Evolutionary conservation across 1,284 basidiomycete genomes (phyloP), one percentile per base, ranked within the genome.

Genomic region (Cystobasidium pallidum): DNA sequence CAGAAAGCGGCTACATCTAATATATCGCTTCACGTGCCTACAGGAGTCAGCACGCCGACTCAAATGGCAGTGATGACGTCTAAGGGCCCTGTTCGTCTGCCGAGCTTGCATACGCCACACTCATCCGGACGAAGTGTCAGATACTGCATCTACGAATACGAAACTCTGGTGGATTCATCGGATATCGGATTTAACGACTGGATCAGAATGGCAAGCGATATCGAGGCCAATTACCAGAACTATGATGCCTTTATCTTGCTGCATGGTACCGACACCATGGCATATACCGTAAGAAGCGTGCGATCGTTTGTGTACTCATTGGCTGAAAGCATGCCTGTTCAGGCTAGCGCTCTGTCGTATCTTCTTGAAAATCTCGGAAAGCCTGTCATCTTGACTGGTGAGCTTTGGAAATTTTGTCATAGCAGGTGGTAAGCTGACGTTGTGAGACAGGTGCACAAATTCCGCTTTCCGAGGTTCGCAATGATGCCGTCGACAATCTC

Each of bases 231-330:
- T 79, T 94, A 94, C 77, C 78, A 82, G 57, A 80, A 84, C 21
- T 96, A 92, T 78, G 93, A 96, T 78, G 91, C 90, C 0, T 96
- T 96, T 78, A 88, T 96, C 30, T 84, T 96, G 36, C 83, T 96
- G 11, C 93, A 96, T 80, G 93, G 93, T 10, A 92, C 91, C n/a
- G 92, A 94, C 78, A 94, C 92, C 0, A 94, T 94, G 77, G 77
- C 77, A n/a, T 77, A 78, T 61, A 77, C 76, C 26, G 57, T 58
- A 63, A 2, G 57, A 49, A 3, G 36, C 24, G 19, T 13, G 30
- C 19, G 36, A 19, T 36, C 26, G 6, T 2, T 19, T 2, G 43
- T 17, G 19, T 51, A 28, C 4, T 0, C 36, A 2, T 2, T n/a
- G 3, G 73, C 75, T 15, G 66, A 77, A 1, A 21, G 11, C 2